These are phyloP conservation scores for Isoetes taiwanensis DNA, from an alignment of 75 land plant genomes.

Conservation along the genomic window DNA sequence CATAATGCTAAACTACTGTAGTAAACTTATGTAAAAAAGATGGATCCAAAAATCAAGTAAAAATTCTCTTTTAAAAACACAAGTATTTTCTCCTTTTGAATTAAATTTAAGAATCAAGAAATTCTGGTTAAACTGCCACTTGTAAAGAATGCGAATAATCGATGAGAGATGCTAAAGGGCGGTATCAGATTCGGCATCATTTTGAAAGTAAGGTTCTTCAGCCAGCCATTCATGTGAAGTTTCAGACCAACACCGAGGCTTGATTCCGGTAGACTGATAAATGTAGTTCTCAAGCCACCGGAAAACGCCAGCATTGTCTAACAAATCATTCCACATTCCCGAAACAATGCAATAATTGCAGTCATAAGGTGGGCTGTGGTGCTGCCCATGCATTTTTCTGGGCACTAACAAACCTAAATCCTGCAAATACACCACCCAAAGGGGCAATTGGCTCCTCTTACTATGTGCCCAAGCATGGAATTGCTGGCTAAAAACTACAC, in stretches of 20 bases:
- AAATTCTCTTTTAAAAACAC: no score
- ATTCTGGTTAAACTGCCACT: no score
- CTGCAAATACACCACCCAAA: constrained; percentile 47
- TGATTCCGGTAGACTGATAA: constrained; percentile 36
- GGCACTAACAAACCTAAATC: constrained; percentile 57
- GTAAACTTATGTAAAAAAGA: no score
- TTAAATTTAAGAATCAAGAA: no score
- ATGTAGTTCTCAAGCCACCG: constrained; percentile 53
- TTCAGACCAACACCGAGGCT: constrained; percentile 82
- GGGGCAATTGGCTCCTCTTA: constrained; percentile 47
- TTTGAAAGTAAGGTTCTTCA: constrained; percentile 29
- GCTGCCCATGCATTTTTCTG: constrained; percentile 45
- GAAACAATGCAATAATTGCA: constrained; percentile 88
- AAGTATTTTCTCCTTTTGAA: no score
- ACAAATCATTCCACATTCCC: constrained; percentile 64
- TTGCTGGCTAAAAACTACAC: constrained; percentile 89
- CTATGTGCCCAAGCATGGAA: constrained; percentile 82
- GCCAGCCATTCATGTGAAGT: constrained; percentile 57
- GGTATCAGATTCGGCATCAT: constrained; percentile 17
- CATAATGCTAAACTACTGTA: no score
- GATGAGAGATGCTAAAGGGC: no score
- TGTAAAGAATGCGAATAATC: no score
- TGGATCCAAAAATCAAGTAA: no score
- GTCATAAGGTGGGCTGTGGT: constrained; percentile 73
- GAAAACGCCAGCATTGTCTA: constrained; percentile 46